A percentile compares a stretch with the other conserved stretches of the same genome.
Conservation (phyloP, 2,329 filamentous ascomycete genomes). For the Fusarium robinianum region DNA sequence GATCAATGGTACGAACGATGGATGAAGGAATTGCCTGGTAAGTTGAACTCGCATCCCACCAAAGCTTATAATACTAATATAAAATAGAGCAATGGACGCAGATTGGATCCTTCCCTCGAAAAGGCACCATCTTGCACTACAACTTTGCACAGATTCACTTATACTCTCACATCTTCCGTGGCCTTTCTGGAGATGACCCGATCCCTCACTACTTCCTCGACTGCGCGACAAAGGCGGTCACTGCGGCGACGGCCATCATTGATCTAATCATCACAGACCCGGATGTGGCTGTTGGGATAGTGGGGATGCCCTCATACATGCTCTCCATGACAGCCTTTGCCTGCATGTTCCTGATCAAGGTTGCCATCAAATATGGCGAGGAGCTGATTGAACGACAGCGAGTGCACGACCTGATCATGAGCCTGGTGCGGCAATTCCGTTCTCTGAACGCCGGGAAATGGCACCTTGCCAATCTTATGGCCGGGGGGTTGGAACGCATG, state of each 20-base stretch:
- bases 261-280: conserved; percentile 49
- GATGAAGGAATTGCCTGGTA: conserved; percentile 42
- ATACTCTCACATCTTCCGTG: conserved; percentile 49
- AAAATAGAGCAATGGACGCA: conserved; percentile 44
- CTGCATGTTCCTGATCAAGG: conserved; percentile 56
- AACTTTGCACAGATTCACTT: conserved; percentile 50
- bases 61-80: background rate
- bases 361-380: conserved; percentile 50
- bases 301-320: conserved; percentile 55
- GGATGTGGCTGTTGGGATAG: conserved; percentile 46
- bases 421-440: conserved; percentile 48
- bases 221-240: conserved; percentile 40
- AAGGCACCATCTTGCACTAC: conserved; percentile 47
- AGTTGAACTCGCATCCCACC: background rate
- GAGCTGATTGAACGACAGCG: conserved; percentile 47
- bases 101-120: conserved; percentile 47
- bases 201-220: conserved; percentile 44
- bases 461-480: conserved; percentile 55
- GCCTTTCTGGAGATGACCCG: conserved; percentile 40
- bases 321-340: conserved; percentile 59
- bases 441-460: conserved; percentile 49
- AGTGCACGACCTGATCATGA: conserved; percentile 46
- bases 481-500: conserved; percentile 51
- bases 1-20: conserved; percentile 47
- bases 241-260: conserved; percentile 50